Evolutionary conservation across 2,329 filamentous ascomycete species (phyloP), one percentile per base, ranked within the genome.

Genomic region (Fusarium cyanostomum): DNA sequence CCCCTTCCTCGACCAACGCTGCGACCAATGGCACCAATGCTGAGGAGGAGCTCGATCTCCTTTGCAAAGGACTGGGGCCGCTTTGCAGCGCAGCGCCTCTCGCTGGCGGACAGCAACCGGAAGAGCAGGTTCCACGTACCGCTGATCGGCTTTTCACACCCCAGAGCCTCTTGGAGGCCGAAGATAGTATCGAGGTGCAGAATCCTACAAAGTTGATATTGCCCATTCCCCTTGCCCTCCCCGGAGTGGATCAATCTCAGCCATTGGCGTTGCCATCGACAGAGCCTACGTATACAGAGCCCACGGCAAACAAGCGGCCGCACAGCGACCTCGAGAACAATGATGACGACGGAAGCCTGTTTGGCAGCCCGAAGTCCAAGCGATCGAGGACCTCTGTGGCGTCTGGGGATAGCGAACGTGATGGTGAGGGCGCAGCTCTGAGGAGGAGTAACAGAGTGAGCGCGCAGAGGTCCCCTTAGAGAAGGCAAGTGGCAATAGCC

Each of bases 381-480:
- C 31, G 35, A 10, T 15, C 7, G 8, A 39, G 39, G n/a, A 33
- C 31, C 24, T 33, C 49, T 31, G 15, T 42, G 7, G 30, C 33
- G 38, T 28, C 37, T 26, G 8, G 3, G 16, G n/a, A 8, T 28
- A 6, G 34, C 15, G 38, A 35, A 28, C 35, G 21, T 31, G 16
- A 16, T 8, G 8, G 6, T 51, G 39, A 66, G 55, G 49, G 51
- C 46, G 48, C 52, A 43, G 12, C 30, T 31, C 44, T 53, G 48
- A 62, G 53, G 39, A 55, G 51, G 38, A 56, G 54, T n/a, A 51
- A 33, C 38, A 52, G 59, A 18, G 18, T 39, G 33, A 53, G 52
- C 39, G 34, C 24, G 8, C 42, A 44, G 33, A 62, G 46, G 18
- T 37, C 45, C 8, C 27, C 42, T 49, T 64, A 64, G n/a, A 27